phyloP scores from a whole-genome alignment of 176 grass and related monocot genomes.

The Oryza glaberrima region DNA sequence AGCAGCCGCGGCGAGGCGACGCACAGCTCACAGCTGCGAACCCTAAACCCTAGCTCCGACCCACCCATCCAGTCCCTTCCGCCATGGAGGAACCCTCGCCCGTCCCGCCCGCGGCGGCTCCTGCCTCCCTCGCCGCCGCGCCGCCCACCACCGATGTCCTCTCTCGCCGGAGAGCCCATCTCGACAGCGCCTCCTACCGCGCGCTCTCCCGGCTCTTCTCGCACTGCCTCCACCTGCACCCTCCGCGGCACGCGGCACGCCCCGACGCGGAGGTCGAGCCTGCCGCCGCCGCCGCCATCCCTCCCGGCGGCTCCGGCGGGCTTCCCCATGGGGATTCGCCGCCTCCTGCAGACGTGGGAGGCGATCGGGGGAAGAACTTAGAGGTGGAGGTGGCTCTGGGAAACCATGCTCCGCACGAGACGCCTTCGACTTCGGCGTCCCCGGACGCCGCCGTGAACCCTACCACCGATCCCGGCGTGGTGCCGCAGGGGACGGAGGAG shows the following conservation, averaged over 20 bases:
- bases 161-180: constrained; percentile 60
- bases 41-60: constrained; percentile 29
- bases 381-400: background rate
- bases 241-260: background rate
- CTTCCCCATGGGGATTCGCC: background rate
- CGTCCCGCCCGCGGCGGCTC: background rate
- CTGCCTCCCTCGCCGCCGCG: background rate
- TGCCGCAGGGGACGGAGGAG: background rate
- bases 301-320: background rate
- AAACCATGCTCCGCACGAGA: background rate
- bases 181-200: constrained; percentile 72
- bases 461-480: constrained; percentile 10
- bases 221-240: constrained; percentile 54
- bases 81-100: constrained; percentile 30
- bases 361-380: constrained; percentile 1
- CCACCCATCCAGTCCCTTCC: background rate
- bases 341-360: background rate
- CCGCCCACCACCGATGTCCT: constrained; percentile 3
- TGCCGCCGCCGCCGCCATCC: constrained; percentile 12
- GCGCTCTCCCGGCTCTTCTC: constrained; percentile 75
- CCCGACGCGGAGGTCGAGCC: background rate
- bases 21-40: background rate
- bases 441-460: constrained; percentile 14
- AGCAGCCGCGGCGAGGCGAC: constrained; percentile 14
- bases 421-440: background rate